Percentiles rank a stretch among this genome's conserved stretches.
Conservation (phyloP, 306 rosid genomes). For the Glycine soja region DNA sequence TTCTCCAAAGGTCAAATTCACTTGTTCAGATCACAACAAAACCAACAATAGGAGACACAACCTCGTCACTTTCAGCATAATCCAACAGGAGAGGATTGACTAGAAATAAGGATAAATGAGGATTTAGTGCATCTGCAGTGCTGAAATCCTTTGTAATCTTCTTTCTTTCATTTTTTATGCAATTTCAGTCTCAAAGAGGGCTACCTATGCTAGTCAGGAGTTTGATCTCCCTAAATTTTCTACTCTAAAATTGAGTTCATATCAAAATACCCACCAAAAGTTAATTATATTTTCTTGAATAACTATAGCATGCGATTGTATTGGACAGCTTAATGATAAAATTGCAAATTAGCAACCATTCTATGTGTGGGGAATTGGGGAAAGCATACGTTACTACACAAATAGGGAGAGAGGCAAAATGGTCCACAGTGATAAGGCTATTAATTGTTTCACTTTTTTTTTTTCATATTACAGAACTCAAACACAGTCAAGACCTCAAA, state of each 20-base stretch:
- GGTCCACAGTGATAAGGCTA: constrained; percentile 5
- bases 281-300: neutral
- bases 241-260: neutral
- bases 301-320: neutral
- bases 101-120: neutral
- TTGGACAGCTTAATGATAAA: neutral
- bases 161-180: neutral
- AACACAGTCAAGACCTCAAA: constrained; percentile 27
- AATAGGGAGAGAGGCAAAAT: neutral
- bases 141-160: neutral
- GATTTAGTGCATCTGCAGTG: neutral
- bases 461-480: neutral
- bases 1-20: neutral
- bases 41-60: neutral
- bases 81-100: neutral
- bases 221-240: neutral
- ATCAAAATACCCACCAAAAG: neutral
- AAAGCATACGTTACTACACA: neutral
- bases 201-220: neutral
- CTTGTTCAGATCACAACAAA: constrained; percentile 5
- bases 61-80: no score
- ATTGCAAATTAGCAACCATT: neutral
- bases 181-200: neutral
- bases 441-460: neutral
- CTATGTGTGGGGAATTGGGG: neutral